Percentiles rank a stretch among this genome's conserved stretches.
Evolutionary conservation across 1,139 yeast species (phyloP).

Genomic region (Geotrichum carabidarum): DNA sequence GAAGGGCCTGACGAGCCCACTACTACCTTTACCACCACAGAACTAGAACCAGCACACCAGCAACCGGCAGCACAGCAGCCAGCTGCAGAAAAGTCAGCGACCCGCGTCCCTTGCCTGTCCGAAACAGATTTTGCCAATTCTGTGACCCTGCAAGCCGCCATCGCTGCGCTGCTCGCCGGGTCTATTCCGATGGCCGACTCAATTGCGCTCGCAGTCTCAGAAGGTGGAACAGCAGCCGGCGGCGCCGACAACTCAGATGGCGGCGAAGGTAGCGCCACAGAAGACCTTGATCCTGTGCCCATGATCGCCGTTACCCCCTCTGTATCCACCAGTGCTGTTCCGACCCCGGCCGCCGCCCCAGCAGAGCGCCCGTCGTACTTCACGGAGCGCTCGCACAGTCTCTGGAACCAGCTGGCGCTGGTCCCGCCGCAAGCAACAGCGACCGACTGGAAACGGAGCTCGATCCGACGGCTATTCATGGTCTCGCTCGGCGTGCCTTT

Average conservation of each 20-base stretch:
- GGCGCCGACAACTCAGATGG: neutral
- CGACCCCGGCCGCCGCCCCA: neutral
- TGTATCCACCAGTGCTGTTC: neutral
- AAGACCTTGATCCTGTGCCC: neutral
- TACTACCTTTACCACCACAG: slow-evolving; percentile 21
- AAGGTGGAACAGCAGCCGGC: neutral
- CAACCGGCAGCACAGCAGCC: neutral
- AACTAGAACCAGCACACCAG: neutral
- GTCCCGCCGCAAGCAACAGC: slow-evolving; percentile 26
- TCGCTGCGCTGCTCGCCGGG: slow-evolving; percentile 20
- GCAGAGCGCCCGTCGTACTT: slow-evolving; percentile 24
- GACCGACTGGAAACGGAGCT: slow-evolving; percentile 54
- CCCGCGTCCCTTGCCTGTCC: slow-evolving; percentile 16
- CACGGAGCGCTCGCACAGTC: slow-evolving; percentile 32
- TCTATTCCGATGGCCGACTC: neutral
- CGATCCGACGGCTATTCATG: slow-evolving; percentile 52
- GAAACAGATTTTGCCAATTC: slow-evolving; percentile 28
- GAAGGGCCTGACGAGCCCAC: slow-evolving; percentile 23
- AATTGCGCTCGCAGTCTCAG: neutral
- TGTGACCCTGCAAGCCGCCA: slow-evolving; percentile 27
- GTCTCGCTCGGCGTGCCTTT: slow-evolving; percentile 57
- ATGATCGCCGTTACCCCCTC: neutral
- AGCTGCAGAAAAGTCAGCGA: slow-evolving; percentile 7
- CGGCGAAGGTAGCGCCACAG: neutral
- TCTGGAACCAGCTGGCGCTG: slow-evolving; percentile 37